These are phyloP conservation scores for Przewalskia tangutica DNA, from an alignment of 257 asterid species.

Conservation along the genomic window DNA sequence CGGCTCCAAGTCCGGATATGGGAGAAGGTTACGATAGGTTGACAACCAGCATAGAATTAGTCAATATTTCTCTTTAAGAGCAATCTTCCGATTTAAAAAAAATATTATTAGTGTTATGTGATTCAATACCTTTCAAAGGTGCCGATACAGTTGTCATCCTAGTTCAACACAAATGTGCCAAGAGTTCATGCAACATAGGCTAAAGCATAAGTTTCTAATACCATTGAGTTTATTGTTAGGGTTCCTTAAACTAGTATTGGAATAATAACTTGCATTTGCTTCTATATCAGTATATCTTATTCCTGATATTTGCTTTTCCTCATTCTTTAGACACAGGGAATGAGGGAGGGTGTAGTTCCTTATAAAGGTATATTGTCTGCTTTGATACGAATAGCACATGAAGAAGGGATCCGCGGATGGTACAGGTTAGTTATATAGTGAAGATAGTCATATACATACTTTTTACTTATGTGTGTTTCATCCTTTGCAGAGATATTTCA, in stretches of 20 bases:
- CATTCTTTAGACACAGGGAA: conserved; percentile 74
- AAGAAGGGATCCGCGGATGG: conserved; percentile 96
- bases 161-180: background rate
- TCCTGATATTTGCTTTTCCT: background rate
- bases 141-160: background rate
- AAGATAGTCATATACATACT: background rate
- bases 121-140: background rate
- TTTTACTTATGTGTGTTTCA: background rate
- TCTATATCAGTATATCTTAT: background rate
- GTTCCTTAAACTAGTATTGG: background rate
- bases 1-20: too few relatives aligned
- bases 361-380: conserved; percentile 69
- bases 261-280: background rate
- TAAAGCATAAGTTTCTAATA: background rate
- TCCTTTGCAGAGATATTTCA: background rate
- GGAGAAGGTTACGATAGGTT: too few relatives aligned
- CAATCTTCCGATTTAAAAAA: too few relatives aligned
- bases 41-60: too few relatives aligned
- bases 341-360: conserved; percentile 90
- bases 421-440: conserved; percentile 59
- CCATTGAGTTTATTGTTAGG: background rate
- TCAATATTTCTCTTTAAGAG: too few relatives aligned
- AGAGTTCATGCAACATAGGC: background rate
- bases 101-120: too few relatives aligned
- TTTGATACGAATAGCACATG: conserved; percentile 72